Base-by-base conservation (phyloP, 2,329 filamentous ascomycete species). In the Apiospora marii region DNA sequence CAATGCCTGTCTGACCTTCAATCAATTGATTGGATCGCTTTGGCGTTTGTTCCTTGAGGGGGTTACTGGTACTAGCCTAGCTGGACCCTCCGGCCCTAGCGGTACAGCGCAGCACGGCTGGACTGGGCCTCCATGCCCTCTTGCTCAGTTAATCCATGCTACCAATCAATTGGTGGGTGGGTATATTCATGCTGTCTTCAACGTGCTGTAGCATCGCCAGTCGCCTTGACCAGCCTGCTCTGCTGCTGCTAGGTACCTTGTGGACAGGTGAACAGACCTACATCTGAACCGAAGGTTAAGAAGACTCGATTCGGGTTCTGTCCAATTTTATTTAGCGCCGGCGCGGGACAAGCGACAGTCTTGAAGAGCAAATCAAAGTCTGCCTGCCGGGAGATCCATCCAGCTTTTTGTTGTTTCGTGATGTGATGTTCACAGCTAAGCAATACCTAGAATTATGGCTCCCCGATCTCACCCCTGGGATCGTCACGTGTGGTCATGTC, bases 401-500 rank as follows among this genome's bases (percentile, higher is more conserved):
- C 51, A 53, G 24, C 24, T 53, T 22, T 22, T 48, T 48, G 44
- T 22, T 49, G 46, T 49, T 49, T 49, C 7, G 46, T 49, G n/a
- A 19, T 27, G 51, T 61, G 30, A 61, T 49, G 46, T 37, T 34
- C 53, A 61, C 53, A 61, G 51, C 51, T 58, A 61, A 22, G 30
- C 53, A 61, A n/a, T 24, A 10, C 37, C 37, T 41, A 3, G 58
- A n/a, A n/a, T 41, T 64, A 64, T 64, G 58, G 58, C 58, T 27
- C 22, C 19, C 58, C 58, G 58, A 64, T 64, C 34, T 4, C 58
- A 41, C 34, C 58, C 58, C 58, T 64, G 58, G 34, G n/a, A 64
- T 64, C 34, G n/a, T 64, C 58, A 64, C 58, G 58, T 64, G 58
- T 41, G 58, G 30, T 22, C 53, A 64, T 37, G 53, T 61, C 30